phyloP scores from a whole-genome alignment of 495 filamentous ascomycete genomes.

The Aspergillus sparsus region DNA sequence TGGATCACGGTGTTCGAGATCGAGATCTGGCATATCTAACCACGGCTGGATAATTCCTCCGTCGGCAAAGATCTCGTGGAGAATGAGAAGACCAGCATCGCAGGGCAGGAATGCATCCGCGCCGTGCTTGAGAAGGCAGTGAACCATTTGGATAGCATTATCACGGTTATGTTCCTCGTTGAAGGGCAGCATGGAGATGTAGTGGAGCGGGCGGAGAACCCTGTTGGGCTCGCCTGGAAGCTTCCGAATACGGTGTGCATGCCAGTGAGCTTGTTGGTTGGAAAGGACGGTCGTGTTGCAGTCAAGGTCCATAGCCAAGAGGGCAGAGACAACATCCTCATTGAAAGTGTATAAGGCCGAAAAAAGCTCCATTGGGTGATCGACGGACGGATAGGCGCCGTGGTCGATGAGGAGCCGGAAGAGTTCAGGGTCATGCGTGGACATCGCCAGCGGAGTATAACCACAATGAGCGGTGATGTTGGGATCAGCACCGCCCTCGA shows the following conservation, averaged over 20 bases:
- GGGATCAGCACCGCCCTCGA: constrained; percentile 40
- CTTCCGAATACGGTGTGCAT: constrained; percentile 17
- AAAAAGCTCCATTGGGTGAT: constrained; percentile 28
- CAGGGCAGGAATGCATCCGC: constrained; percentile 22
- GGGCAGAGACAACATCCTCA: constrained; percentile 10
- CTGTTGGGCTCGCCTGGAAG: neutral
- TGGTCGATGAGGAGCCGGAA: constrained; percentile 22
- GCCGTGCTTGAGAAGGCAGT: constrained; percentile 17
- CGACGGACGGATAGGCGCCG: constrained; percentile 22
- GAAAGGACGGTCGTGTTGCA: constrained; percentile 22
- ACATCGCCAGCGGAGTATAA: constrained; percentile 22
- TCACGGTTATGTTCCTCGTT: constrained; percentile 25
- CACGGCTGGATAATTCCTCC: constrained; percentile 27
- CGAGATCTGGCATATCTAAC: constrained; percentile 21
- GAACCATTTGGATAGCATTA: constrained; percentile 19
- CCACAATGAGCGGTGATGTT: constrained; percentile 33
- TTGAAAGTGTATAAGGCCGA: constrained; percentile 18
- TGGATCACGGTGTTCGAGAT: constrained; percentile 25
- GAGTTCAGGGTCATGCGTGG: constrained; percentile 18
- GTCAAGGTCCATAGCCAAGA: constrained; percentile 22
- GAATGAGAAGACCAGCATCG: constrained; percentile 11
- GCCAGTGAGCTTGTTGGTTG: constrained; percentile 20
- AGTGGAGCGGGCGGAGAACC: constrained; percentile 20
- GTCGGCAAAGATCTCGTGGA: constrained; percentile 22
- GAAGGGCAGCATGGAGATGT: constrained; percentile 24